These are phyloP conservation scores for Septoria petroselini DNA, from an alignment of 2,329 filamentous ascomycete genomes.

Conservation along the genomic window DNA sequence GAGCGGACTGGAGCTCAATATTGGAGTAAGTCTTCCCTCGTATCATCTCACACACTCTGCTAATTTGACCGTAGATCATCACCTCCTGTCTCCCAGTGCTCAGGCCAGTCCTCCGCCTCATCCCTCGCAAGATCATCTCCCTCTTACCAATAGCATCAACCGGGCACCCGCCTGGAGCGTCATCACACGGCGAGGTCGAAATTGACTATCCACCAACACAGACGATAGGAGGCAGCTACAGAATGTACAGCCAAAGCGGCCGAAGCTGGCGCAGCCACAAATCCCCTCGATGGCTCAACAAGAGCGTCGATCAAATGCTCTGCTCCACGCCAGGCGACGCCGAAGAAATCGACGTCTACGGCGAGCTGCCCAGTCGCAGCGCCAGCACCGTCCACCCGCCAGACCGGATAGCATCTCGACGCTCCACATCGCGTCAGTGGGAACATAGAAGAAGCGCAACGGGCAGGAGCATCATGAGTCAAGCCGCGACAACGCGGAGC, in stretches of 20 bases:
- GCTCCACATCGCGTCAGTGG: background rate
- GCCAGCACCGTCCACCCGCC: conserved; percentile 3
- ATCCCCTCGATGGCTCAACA: conserved; percentile 4
- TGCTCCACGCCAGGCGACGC: conserved; percentile 6
- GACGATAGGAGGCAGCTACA: conserved; percentile 17
- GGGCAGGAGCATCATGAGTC: conserved; percentile 7
- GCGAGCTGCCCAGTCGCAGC: conserved; percentile 6
- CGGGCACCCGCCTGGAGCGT: background rate
- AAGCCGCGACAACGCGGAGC: conserved; percentile 7
- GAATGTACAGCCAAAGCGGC: conserved; percentile 3
- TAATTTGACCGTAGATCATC: conserved; percentile 18
- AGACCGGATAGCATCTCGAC: background rate
- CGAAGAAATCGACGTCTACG: conserved; percentile 6
- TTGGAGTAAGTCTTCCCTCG: conserved; percentile 14
- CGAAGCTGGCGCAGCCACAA: conserved; percentile 13
- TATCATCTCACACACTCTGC: background rate
- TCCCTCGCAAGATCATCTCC: conserved; percentile 19
- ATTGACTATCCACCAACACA: conserved; percentile 11
- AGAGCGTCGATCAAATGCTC: conserved; percentile 6
- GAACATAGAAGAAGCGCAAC: conserved; percentile 1
- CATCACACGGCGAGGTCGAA: conserved; percentile 5
- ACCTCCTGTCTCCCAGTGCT: conserved; percentile 25
- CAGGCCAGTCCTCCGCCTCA: conserved; percentile 16
- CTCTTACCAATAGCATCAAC: conserved; percentile 14
- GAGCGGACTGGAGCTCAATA: conserved; percentile 21